Base-by-base conservation (phyloP, 2,329 filamentous ascomycete species). In the Xylaria arbuscula region DNA sequence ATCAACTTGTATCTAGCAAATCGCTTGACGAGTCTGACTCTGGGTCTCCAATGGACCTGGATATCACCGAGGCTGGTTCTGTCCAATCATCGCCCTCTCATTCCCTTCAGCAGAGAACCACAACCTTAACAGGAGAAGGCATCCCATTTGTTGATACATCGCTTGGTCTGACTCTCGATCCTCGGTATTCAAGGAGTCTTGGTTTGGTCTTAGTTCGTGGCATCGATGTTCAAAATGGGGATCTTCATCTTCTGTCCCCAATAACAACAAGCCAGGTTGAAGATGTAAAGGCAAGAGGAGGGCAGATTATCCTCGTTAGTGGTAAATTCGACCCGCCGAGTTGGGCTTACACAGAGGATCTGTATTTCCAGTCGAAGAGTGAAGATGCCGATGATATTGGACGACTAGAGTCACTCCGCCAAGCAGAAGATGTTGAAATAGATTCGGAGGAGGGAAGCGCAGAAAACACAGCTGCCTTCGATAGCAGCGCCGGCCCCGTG, bases 121-220 rank as follows among this genome's bases (percentile, higher is more conserved):
- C 82, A 0, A 76, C 78, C 5, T 82, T 80, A 3, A 81, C 83
- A 0, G 81, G 83, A 1, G 87, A 89, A 74, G 82, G 83, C 0
- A 81, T 94, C 1, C 92, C 92, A 0, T 89, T 89, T 67, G 85
- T 94, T 65, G 79, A 85, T 17, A 87, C 88, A 22, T 76, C 83
- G 1, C 79, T 83, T 28, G 83, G 85, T n/a, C 81, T 83, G 2
- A 83, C 84, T 0, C 83, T 93, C 0, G 83, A 92, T 71, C 91
- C 92, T 0, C 79, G 77, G 34, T 82, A 86, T 73, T 91, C 88
- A 0, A 82, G 82, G 24, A 84, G 87, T 15, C 78, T 93, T 3
- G 91, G 91, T 1, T 81, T 92, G 1, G 91, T 87, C 0, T 82
- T 95, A 9, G 79, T 96, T n/a, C 87, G 91, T 1, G 91, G 89